Evolutionary conservation across 139 green algal species (phyloP).

Genomic region (Gonium pectorale): DNA sequence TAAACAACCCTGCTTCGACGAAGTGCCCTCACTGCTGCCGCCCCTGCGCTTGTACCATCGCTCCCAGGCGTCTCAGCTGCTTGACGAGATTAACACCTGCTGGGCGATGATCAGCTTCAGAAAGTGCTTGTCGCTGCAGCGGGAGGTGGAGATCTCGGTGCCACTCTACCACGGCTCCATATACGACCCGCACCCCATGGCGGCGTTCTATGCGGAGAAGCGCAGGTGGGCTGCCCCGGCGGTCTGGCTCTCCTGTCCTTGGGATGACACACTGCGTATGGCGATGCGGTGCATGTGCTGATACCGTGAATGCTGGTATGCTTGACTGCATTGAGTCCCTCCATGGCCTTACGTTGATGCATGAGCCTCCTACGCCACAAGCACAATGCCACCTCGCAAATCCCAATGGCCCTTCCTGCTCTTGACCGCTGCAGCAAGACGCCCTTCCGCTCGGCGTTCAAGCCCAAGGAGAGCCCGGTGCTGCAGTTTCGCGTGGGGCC

Average conservation of each 20-base stretch:
- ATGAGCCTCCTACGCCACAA: too few species aligned
- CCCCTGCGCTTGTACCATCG: too few species aligned
- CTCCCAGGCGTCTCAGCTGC: too few species aligned
- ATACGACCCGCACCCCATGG: slow-evolving; percentile 49
- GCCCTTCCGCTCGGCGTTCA: slow-evolving; percentile 31
- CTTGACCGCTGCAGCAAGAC: slow-evolving; percentile 31
- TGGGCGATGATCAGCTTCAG: slow-evolving; percentile 67
- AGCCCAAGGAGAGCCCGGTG: slow-evolving; percentile 36
- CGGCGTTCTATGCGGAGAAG: slow-evolving; percentile 51
- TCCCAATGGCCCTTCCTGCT: too few species aligned
- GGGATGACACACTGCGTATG: too few species aligned
- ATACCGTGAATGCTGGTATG: too few species aligned
- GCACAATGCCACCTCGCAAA: too few species aligned
- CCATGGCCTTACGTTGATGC: too few species aligned
- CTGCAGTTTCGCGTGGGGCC: slow-evolving; percentile 55
- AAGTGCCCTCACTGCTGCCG: too few species aligned
- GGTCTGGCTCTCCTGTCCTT: neutral
- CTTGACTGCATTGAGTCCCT: too few species aligned
- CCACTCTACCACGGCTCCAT: slow-evolving; percentile 56
- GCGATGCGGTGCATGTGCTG: too few species aligned
- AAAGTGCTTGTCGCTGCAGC: slow-evolving; percentile 48
- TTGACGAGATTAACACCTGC: slow-evolving; percentile 67
- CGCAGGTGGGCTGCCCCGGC: slow-evolving; percentile 32
- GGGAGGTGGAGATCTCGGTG: slow-evolving; percentile 59
- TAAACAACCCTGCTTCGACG: too few species aligned